Evolutionary conservation across 2,329 filamentous ascomycete species (phyloP).

Genomic region (Colletotrichum neosansevieriae): DNA sequence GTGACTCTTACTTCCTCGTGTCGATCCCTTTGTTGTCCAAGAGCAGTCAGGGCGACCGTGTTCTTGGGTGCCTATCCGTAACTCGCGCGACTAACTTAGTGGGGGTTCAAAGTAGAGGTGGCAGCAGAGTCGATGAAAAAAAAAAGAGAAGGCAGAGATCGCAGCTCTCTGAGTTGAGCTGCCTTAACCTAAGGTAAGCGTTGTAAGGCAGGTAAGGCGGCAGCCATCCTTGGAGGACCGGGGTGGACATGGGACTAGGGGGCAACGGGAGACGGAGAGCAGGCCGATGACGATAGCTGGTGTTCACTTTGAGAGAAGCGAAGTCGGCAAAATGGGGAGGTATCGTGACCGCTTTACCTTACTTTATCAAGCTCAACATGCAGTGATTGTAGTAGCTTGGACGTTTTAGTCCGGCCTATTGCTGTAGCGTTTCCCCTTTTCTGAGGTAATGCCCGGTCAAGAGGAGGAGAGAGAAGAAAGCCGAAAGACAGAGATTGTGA

Average conservation of each 20-base stretch:
- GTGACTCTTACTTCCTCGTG: slow-evolving; percentile 3
- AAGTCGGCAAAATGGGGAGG: not conserved
- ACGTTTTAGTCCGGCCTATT: slow-evolving; percentile 12
- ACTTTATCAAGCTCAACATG: not conserved
- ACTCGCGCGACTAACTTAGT: not conserved
- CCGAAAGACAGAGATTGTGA: slow-evolving; percentile 3
- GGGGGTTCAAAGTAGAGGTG: not conserved
- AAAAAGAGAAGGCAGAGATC: not conserved
- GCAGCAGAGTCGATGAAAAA: not conserved
- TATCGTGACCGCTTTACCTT: slow-evolving; percentile 1
- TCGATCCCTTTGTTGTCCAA: slow-evolving; percentile 11
- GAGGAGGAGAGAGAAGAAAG: not conserved
- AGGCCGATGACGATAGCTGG: slow-evolving; percentile 24
- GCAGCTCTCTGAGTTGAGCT: not conserved
- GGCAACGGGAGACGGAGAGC: slow-evolving; percentile 11
- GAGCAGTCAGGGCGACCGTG: not conserved
- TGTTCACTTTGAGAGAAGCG: not conserved
- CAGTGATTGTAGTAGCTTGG: not conserved
- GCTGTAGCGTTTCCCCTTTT: slow-evolving; percentile 14
- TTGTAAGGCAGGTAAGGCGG: slow-evolving; percentile 11
- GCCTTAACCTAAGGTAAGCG: too few species aligned
- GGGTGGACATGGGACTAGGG: slow-evolving; percentile 14
- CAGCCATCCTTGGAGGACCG: not conserved
- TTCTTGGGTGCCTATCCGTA: not conserved
- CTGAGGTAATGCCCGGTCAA: slow-evolving; percentile 1